Base-by-base conservation (phyloP, 805 yeast species). In the Saturnispora zaruensis region DNA sequence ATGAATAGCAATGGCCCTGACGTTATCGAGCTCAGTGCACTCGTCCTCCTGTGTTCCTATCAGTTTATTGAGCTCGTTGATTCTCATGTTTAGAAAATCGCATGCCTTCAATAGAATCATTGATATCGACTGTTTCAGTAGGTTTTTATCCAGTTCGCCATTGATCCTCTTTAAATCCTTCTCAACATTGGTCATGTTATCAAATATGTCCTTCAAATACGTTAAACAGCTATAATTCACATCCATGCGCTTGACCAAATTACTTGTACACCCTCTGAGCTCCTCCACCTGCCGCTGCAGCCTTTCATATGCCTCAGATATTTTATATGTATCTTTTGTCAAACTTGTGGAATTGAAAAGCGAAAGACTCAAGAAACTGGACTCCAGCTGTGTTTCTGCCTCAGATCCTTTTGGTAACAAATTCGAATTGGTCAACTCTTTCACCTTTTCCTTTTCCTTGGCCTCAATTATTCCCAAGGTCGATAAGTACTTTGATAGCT, bases 401-500 rank as follows among this genome's bases (percentile, higher is more conserved):
- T 36, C 14, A 18, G 44, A 6, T 25, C 26, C 46, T 3, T 3
- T 16, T 32, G 28, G 23, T 32, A 23, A 5, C 11, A 44, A 1
- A 18, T n/a, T 14, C 6, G 30, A 7, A 11, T 21, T 33, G 21
- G 28, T 25, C 11, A 34, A 13, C 26, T 37, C 21, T 11, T 11
- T 13, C 14, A 45, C 13, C 14, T 58, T 55, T 44, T 58, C 65
- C 8, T 33, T 28, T 25, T 51, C 53, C 18, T 38, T 42, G 4
- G 52, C 37, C 26, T 61, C 62, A 5, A 67, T 49, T 36, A 48
- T 52, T 14, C 58, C 59, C 16, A 66, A 49, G 3, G 65, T 55
- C 34, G 72, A 73, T 14, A 70, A 70, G 51, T 71, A 74, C 40
- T 68, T 68, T 11, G 77, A 71, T 0, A 77, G 59, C 53, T 66